Conservation (phyloP, 768 basidiomycete species). For the Collybia mongolica region DNA sequence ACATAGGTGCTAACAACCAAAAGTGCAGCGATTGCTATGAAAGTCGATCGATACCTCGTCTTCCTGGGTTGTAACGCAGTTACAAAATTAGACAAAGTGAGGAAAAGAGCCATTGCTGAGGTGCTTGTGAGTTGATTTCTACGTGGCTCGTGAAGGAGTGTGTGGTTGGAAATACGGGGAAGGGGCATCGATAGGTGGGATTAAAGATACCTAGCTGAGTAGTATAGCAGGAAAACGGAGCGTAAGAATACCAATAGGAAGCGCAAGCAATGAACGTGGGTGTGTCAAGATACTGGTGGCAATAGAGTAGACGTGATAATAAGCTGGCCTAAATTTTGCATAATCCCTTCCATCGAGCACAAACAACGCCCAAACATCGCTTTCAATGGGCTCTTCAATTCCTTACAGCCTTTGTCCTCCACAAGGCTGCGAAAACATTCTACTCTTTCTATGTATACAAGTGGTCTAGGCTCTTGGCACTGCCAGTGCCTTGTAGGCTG, state of each 20-base stretch:
- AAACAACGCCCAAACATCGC: neutral
- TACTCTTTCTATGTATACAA: too few relatives aligned
- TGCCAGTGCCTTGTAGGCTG: too few relatives aligned
- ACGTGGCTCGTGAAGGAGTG: conserved; percentile 30
- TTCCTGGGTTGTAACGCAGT: conserved; percentile 41
- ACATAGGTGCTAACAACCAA: conserved; percentile 53
- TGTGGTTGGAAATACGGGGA: conserved; percentile 26
- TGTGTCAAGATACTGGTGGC: conserved; percentile 1
- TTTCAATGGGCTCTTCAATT: too few relatives aligned
- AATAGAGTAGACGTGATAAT: neutral
- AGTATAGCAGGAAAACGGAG: neutral
- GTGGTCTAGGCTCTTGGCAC: too few relatives aligned
- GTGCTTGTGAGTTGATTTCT: conserved; percentile 16
- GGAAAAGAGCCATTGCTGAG: conserved; percentile 13
- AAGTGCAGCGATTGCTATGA: conserved; percentile 54
- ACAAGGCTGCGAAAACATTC: too few relatives aligned
- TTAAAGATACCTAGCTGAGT: neutral
- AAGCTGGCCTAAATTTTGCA: neutral
- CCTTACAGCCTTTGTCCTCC: too few relatives aligned
- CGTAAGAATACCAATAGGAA: neutral
- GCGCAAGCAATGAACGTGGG: conserved; percentile 9
- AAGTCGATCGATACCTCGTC: conserved; percentile 49
- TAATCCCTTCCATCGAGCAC: neutral
- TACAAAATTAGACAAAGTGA: conserved; percentile 23
- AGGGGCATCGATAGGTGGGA: conserved; percentile 17